Base-by-base conservation (phyloP, 176 grass and related monocot genomes). In the Tuctoria greenei region DNA sequence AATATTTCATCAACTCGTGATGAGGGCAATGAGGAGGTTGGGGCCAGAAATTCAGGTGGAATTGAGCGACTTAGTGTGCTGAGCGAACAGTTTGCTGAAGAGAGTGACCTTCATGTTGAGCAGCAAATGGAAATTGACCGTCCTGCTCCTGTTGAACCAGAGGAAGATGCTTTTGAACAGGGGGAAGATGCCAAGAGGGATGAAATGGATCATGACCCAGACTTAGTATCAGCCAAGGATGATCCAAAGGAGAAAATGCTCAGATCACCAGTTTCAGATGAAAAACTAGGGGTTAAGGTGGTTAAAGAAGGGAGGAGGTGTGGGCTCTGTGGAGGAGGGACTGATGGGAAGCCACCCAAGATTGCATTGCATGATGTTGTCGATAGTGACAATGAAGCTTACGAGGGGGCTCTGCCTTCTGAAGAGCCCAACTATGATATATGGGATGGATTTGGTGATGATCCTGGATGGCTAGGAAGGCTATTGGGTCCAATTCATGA, bases 331-430 rank as follows among this genome's bases (percentile, higher is more conserved):
- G 91, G 91, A 63, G 95, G 95, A 74, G 95, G 87, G 16, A 88
- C 95, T 66, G 91, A 95, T 82, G 95, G 95, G 37, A 92, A 66
- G 61, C 91, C 91, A 5, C 95, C 95, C 36, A 99, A 86, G 79
- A 69, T 89, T 81, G 86, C 90, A 69, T 73, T 90, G 49, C 79
- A 89, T 49, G 95, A 99, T 60, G 79, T 78, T 23, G 81, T 79
- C 63, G 95, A 93, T 25, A 99, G 95, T 47, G 91, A 99, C 67
- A 91, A 99, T 79, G 95, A 98, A 72, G 79, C 91, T 65, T 94
- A 95, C 14, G 89, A 94, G 85, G 95, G 88, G 36, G 71, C 83
- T 78, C 85, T 90, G 72, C 88, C 90, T 90, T 99, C 86, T 27
- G 95, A 95, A 21, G 95, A 99, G 61, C 79, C 88, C 9, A 95